Percentiles rank a stretch among this genome's conserved stretches.
phyloP scores from a whole-genome alignment of 2,329 filamentous ascomycete genomes.

The Cordyceps fumosorosea region DNA sequence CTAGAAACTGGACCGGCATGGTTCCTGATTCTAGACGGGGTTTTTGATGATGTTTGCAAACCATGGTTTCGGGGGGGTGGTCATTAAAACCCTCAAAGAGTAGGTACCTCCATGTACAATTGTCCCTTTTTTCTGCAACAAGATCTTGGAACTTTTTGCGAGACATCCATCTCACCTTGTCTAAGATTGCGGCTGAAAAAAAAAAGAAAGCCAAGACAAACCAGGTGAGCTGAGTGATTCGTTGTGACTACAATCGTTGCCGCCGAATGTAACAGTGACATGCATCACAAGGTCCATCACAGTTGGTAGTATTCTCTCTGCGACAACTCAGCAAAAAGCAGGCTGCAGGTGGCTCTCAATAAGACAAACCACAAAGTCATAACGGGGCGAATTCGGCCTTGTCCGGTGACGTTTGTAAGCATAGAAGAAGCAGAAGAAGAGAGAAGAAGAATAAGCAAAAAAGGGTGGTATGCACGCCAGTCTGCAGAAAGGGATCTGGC shows the following conservation, averaged over 20 bases:
- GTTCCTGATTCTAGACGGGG: background rate
- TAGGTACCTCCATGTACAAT: background rate
- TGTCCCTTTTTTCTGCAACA: no score
- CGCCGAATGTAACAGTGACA: constrained; percentile 12
- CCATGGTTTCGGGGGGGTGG: background rate
- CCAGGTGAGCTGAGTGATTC: background rate
- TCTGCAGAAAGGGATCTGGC: constrained; percentile 7
- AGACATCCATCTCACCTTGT: background rate
- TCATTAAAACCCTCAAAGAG: background rate
- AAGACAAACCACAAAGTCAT: background rate
- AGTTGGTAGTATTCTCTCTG: background rate
- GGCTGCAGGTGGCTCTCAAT: background rate
- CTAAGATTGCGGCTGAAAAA: constrained; percentile 6
- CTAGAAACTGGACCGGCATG: background rate
- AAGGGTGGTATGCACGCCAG: background rate
- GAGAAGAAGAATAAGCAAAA: no score
- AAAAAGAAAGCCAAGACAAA: background rate
- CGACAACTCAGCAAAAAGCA: background rate
- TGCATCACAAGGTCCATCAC: constrained; percentile 7
- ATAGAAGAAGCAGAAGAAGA: background rate
- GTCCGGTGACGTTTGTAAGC: background rate
- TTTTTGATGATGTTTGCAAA: background rate
- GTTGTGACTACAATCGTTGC: background rate
- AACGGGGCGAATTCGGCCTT: background rate
- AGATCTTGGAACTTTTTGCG: background rate